These are phyloP conservation scores for Termitomyces sp. DNA, from an alignment of 768 basidiomycete species.

Conservation along the genomic window DNA sequence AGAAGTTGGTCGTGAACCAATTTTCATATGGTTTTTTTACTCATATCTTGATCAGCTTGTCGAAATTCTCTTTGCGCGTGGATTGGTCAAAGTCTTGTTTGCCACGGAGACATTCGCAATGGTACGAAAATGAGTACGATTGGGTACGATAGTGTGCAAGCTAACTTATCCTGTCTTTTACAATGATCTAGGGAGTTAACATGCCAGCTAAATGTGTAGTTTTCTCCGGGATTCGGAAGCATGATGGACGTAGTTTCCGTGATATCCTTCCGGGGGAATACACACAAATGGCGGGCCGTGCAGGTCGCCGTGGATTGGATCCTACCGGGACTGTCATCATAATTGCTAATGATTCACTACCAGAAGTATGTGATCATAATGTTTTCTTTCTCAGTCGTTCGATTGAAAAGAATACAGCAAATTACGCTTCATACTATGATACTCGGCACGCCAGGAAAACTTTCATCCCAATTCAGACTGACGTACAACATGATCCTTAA, in stretches of 20 bases:
- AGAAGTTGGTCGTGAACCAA: constrained; percentile 50
- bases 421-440: constrained; percentile 80
- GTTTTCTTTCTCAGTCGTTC: background rate
- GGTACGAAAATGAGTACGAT: constrained; percentile 41
- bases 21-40: background rate
- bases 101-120: constrained; percentile 99
- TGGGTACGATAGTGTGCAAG: constrained; percentile 13
- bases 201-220: constrained; percentile 99
- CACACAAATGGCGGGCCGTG: constrained; percentile 99
- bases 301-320: constrained; percentile 93
- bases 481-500: constrained; percentile 99
- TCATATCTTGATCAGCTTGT: constrained; percentile 57
- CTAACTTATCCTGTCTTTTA: background rate
- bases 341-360: constrained; percentile 73
- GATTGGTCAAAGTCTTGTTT: constrained; percentile 93
- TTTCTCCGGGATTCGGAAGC: constrained; percentile 91
- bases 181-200: constrained; percentile 77
- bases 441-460: constrained; percentile 86
- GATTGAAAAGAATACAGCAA: constrained; percentile 43
- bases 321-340: constrained; percentile 95
- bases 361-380: constrained; percentile 54
- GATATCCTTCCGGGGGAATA: constrained; percentile 90
- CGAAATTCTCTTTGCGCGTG: constrained; percentile 92
- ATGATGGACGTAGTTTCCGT: constrained; percentile 90
- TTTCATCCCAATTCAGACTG: constrained; percentile 92